phyloP scores from a whole-genome alignment of 2,329 filamentous ascomycete genomes.

The Neofusicoccum kwambonambiense region DNA sequence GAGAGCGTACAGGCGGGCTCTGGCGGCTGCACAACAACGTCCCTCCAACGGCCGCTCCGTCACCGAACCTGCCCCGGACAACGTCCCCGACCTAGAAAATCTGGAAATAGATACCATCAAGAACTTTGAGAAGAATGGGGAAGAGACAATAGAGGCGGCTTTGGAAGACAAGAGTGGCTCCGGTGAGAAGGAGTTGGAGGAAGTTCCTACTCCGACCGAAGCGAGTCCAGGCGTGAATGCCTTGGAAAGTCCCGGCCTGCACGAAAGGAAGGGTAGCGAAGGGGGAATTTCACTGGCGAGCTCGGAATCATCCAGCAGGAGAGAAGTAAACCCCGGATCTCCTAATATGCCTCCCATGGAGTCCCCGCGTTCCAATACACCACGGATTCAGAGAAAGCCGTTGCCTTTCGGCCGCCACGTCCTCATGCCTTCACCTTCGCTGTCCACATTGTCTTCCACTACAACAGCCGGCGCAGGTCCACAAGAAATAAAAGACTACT shows the following conservation, averaged over 20 bases:
- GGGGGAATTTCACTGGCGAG: background rate
- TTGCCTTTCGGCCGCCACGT: background rate
- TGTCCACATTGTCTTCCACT: background rate
- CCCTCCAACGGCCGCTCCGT: background rate
- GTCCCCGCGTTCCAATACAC: background rate
- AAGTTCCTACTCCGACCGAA: background rate
- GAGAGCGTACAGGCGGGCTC: conserved; percentile 31
- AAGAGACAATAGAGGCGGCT: background rate
- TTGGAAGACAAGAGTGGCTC: background rate
- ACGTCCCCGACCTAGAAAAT: background rate
- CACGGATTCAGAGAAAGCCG: background rate
- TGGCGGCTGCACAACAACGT: conserved; percentile 23
- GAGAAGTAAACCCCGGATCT: no score
- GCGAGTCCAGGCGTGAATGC: background rate
- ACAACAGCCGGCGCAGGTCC: background rate
- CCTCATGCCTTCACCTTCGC: background rate
- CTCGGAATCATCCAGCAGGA: background rate
- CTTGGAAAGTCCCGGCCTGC: background rate
- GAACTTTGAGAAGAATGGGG: background rate
- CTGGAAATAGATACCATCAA: background rate
- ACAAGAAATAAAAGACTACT: background rate
- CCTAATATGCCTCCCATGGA: background rate
- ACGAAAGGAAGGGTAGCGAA: background rate
- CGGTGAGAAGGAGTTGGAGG: background rate
- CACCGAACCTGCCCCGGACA: background rate